Percentiles rank a stretch among this genome's conserved stretches.
Evolutionary conservation across 2,329 filamentous ascomycete genomes (phyloP).

Genomic region (Beauveria australis): DNA sequence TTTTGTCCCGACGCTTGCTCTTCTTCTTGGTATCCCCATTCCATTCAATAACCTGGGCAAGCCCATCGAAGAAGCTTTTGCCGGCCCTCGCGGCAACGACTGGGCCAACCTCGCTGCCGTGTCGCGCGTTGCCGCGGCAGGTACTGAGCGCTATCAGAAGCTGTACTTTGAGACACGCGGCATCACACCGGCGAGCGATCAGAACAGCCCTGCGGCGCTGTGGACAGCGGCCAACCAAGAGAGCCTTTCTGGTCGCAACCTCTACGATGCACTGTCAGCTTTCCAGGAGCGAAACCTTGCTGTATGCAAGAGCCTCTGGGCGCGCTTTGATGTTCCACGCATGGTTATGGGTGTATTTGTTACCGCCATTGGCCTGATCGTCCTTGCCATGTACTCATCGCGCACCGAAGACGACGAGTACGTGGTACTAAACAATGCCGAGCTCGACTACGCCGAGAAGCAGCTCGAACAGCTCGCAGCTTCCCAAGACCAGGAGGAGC

Average conservation of each 20-base stretch:
- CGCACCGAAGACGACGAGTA: slow-evolving; percentile 47
- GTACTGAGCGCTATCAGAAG: slow-evolving; percentile 81
- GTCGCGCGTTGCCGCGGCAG: slow-evolving; percentile 69
- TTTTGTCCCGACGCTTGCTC: slow-evolving; percentile 80
- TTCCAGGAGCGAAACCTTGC: slow-evolving; percentile 75
- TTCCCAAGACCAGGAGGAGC: slow-evolving; percentile 28
- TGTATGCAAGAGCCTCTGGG: slow-evolving; percentile 81
- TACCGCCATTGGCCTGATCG: slow-evolving; percentile 57
- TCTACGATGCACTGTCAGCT: slow-evolving; percentile 52
- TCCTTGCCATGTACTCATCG: slow-evolving; percentile 66
- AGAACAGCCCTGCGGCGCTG: slow-evolving; percentile 30
- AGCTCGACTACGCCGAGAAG: slow-evolving; percentile 52
- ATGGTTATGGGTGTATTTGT: slow-evolving; percentile 76
- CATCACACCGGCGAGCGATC: slow-evolving; percentile 50
- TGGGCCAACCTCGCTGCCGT: slow-evolving; percentile 73
- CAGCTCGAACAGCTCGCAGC: slow-evolving; percentile 37
- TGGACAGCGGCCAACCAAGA: slow-evolving; percentile 39
- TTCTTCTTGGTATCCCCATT: slow-evolving; percentile 84
- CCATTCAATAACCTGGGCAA: slow-evolving; percentile 92
- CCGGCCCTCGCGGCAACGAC: slow-evolving; percentile 57
- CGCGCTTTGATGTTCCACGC: slow-evolving; percentile 77
- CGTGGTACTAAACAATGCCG: slow-evolving; percentile 44
- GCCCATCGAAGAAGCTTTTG: slow-evolving; percentile 91
- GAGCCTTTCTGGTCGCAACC: slow-evolving; percentile 30
- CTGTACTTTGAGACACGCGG: slow-evolving; percentile 71